Evolutionary conservation across 2,329 filamentous ascomycete species (phyloP), one percentile per base, ranked within the genome.

Genomic region (Juglanconis juglandina): DNA sequence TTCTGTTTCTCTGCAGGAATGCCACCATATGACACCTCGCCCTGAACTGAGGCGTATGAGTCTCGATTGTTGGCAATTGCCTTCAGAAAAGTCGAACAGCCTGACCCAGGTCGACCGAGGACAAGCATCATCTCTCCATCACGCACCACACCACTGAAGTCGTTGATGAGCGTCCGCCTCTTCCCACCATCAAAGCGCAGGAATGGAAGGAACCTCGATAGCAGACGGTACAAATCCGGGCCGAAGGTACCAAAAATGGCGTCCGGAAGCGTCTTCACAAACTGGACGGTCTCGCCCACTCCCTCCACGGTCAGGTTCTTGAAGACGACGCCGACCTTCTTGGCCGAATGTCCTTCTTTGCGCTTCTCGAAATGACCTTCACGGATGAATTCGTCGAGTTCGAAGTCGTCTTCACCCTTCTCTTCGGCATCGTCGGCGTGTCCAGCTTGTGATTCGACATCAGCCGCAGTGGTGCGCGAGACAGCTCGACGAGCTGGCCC

Each of bases 211-310:
- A 70, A 73, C 2, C 70, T 66, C 35, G 72, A 73, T 13, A 92
- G 66, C 6, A 91, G 75, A 30, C 78, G 81, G 71, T 91, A 94
- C 1, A 94, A 75, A 71, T 94, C 91, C 0, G 90, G 90, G 0
- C 91, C 91, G 70, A 95, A 94, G 0, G 90, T 92, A 30, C 89
- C 89, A 4, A 92, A 64, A 42, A 94, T 79, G 3, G 90, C 90
- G 64, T 90, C 83, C 0, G 90, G 90, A 0, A 94, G 75, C 0
- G 89, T 92, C 63, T 85, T 85, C 33, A 90, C 89, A 64, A 90
- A 89, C 0, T 84, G 84, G 0, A 88, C 79, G 0, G 85, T 87
- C 11, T 84, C 85, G 47, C 86, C 86, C 7, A 87, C 76, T 17
- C 90, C 90, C 71, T 89, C 87, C 34, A 94, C 90, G 0, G 86